Conservation (phyloP, 306 rosid species). For the Alnus rubra region DNA sequence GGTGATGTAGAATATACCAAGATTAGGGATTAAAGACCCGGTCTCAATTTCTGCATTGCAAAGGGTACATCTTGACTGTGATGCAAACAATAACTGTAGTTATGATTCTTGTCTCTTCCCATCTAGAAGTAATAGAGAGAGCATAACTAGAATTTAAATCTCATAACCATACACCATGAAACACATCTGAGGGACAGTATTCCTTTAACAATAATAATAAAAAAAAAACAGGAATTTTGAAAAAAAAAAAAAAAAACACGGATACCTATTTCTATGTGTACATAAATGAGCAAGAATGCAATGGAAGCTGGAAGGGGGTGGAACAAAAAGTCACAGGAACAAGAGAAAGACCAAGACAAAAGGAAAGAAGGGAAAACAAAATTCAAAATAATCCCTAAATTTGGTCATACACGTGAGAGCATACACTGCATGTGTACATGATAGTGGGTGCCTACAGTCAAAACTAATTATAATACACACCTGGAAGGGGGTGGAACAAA, state of each 20-base stretch:
- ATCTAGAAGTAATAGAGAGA: constrained; percentile 34
- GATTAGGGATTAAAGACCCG: constrained; percentile 76
- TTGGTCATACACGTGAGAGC: neutral
- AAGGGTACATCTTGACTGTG: constrained; percentile 87
- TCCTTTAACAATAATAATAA: neutral
- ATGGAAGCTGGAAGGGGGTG: neutral
- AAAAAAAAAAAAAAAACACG: neutral
- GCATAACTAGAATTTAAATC: constrained; percentile 25
- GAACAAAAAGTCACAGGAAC: neutral
- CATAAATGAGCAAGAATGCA: neutral
- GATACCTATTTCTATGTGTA: neutral
- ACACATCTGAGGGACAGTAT: neutral
- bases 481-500: neutral
- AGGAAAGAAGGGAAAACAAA: neutral
- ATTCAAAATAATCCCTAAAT: neutral
- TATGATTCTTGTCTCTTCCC: constrained; percentile 44
- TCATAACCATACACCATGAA: constrained; percentile 2
- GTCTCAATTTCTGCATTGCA: constrained; percentile 82
- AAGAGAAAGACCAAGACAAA: neutral
- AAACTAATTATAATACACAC: neutral
- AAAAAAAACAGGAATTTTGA: neutral
- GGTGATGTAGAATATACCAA: constrained; percentile 51
- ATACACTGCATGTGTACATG: neutral
- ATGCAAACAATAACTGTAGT: constrained; percentile 53
- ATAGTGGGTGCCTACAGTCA: neutral